Conservation (phyloP, 1,139 yeast genomes). For the Debaryomyces fabryi region DNA sequence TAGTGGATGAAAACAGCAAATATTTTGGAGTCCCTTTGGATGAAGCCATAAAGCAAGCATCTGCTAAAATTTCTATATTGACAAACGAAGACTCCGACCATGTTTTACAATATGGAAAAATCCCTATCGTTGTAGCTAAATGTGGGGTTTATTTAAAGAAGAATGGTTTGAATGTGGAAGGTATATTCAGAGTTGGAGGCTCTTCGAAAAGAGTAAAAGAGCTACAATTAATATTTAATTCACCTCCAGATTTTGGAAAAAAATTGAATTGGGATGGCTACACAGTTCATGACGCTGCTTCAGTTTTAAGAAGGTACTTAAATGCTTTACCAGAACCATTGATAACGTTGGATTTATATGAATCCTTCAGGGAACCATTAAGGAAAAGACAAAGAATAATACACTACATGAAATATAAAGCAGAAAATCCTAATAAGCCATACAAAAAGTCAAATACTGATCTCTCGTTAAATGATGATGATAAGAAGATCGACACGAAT, state of each 20-base stretch:
- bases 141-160: constrained; percentile 86
- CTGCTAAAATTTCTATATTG: constrained; percentile 70
- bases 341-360: constrained; percentile 78
- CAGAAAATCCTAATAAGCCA: constrained; percentile 40
- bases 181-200: constrained; percentile 93
- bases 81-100: constrained; percentile 49
- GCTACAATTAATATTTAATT: constrained; percentile 77
- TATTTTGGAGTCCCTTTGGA: constrained; percentile 88
- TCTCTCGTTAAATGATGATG: not conserved
- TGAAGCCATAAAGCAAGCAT: constrained; percentile 71
- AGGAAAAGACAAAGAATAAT: constrained; percentile 60
- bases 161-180: constrained; percentile 78
- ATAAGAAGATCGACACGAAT: not conserved
- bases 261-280: constrained; percentile 89
- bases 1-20: constrained; percentile 50
- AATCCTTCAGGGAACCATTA: constrained; percentile 78
- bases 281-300: constrained; percentile 98
- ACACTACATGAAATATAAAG: constrained; percentile 62
- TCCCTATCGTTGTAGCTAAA: constrained; percentile 92
- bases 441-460: constrained; percentile 18
- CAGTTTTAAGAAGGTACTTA: constrained; percentile 79
- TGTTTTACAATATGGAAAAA: constrained; percentile 72
- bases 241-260: constrained; percentile 88
- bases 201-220: constrained; percentile 86
- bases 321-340: constrained; percentile 92